Base-by-base conservation (phyloP, 2,329 filamentous ascomycete species). In the Sporothrix curviconia region DNA sequence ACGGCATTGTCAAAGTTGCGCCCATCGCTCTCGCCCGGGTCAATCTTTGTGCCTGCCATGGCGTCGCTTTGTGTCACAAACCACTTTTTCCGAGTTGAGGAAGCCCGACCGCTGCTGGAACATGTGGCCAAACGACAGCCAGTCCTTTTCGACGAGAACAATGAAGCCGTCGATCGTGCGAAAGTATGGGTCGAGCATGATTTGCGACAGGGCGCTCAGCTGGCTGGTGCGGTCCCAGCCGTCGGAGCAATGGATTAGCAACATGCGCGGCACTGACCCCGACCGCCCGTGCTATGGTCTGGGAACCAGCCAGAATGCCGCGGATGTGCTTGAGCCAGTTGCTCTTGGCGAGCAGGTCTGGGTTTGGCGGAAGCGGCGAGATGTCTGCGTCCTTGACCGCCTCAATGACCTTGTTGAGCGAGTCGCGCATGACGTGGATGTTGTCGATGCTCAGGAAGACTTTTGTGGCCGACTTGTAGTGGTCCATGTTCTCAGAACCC, bases 211-310 rank as follows among this genome's bases (percentile, higher is more conserved):
- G 4, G 92, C 91, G 66, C 92, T 95, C 53, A 99, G 80, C 73
- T 99, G 94, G 66, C 91, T 92, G 7, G 94, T 99, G 52, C 94
- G 87, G 72, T 99, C 94, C 94, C 94, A 99, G 4, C 94, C 94
- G 71, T 99, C 94, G 2, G 94, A 97, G 72, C 94, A 99, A 72
- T 99, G 94, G 50, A 99, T 96, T 46, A 99, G 76, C 11, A 95
- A n/a, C 92, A 69, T 99, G 91, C 1, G 92, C 96, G 67, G 96
- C 92, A 63, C 90, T 88, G 58, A 97, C 85, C 30, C 91, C 94
- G 34, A 99, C 86, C 65, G 94, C 90, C 32, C 89, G 81, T 30
- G 92, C 87, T 64, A 97, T 95, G 57, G 95, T 77, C 50, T 85
- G 83, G 6, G 91, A 87, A 1, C 94, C 94, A 60, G 94, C 89